Conservation (phyloP, 2,329 filamentous ascomycete genomes). For the Aspergillus phoenicis region DNA sequence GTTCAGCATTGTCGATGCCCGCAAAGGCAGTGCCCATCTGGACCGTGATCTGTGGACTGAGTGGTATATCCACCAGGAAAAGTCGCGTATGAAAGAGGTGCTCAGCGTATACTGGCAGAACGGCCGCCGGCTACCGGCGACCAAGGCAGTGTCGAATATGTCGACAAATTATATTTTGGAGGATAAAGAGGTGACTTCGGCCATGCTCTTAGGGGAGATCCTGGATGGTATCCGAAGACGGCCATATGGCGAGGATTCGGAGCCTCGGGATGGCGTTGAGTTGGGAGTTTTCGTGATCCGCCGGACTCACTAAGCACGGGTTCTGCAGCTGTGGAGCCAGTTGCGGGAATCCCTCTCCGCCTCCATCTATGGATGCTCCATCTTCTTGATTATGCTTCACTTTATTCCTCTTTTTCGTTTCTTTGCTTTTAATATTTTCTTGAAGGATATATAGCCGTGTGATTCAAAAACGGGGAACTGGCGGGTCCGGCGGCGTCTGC, state of each 20-base stretch:
- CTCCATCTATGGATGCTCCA: neutral
- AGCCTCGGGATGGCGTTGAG: constrained; percentile 49
- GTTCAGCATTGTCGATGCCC: constrained; percentile 53
- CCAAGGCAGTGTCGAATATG: constrained; percentile 30
- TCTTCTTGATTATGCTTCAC: neutral
- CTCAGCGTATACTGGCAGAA: constrained; percentile 47
- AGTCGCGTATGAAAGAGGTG: constrained; percentile 58
- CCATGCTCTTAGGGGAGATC: constrained; percentile 61
- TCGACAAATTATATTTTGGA: constrained; percentile 32
- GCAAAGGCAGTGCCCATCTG: constrained; percentile 54
- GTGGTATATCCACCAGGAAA: constrained; percentile 68
- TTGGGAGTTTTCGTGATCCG: constrained; percentile 55
- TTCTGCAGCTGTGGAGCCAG: neutral
- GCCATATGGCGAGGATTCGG: constrained; percentile 48
- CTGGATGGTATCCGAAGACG: constrained; percentile 59
- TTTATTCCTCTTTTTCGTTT: too few species aligned
- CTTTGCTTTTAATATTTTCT: constrained; percentile 7
- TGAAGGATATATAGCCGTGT: constrained; percentile 17
- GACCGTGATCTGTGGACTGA: constrained; percentile 61
- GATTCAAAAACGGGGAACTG: constrained; percentile 14
- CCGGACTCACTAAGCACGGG: constrained; percentile 36
- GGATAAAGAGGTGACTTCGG: constrained; percentile 53
- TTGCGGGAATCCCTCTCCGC: neutral
- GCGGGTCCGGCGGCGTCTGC: constrained; percentile 15
- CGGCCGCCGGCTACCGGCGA: constrained; percentile 36